Conservation (phyloP, 805 yeast species). For the Kodamaea lidongshanica region DNA sequence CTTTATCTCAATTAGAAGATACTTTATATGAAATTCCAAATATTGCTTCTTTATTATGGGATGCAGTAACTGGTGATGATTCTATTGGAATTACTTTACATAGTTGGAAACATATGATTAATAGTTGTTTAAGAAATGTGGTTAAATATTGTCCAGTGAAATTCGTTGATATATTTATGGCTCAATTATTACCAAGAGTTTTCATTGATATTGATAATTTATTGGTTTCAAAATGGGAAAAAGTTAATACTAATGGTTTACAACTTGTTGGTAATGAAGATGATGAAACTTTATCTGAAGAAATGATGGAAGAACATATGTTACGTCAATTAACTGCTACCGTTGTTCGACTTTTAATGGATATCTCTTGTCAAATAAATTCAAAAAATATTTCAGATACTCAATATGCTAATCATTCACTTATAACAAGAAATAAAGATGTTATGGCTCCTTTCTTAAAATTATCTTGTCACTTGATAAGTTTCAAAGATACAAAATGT, state of each 20-base stretch:
- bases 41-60: constrained; percentile 71
- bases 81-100: constrained; percentile 84
- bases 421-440: constrained; percentile 57
- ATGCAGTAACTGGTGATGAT: constrained; percentile 73
- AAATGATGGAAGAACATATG: constrained; percentile 96
- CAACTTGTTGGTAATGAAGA: constrained; percentile 55
- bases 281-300: constrained; percentile 87
- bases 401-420: constrained; percentile 58
- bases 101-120: constrained; percentile 96
- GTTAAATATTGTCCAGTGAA: constrained; percentile 82
- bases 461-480: constrained; percentile 67
- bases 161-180: constrained; percentile 62
- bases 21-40: constrained; percentile 83
- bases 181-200: constrained; percentile 70
- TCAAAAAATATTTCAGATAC: constrained; percentile 47
- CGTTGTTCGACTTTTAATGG: constrained; percentile 79
- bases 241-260: constrained; percentile 51
- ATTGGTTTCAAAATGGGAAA: constrained; percentile 72
- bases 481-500: constrained; percentile 85
- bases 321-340: constrained; percentile 90
- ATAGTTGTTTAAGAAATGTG: constrained; percentile 78
- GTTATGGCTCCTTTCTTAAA: constrained; percentile 74
- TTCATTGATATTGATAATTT: constrained; percentile 67
- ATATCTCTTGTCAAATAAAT: constrained; percentile 76
- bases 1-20: constrained; percentile 83